Percentiles rank a stretch among this genome's conserved stretches.
Evolutionary conservation across 345 rosid species (phyloP).

Genomic region (Populus pruinosa): DNA sequence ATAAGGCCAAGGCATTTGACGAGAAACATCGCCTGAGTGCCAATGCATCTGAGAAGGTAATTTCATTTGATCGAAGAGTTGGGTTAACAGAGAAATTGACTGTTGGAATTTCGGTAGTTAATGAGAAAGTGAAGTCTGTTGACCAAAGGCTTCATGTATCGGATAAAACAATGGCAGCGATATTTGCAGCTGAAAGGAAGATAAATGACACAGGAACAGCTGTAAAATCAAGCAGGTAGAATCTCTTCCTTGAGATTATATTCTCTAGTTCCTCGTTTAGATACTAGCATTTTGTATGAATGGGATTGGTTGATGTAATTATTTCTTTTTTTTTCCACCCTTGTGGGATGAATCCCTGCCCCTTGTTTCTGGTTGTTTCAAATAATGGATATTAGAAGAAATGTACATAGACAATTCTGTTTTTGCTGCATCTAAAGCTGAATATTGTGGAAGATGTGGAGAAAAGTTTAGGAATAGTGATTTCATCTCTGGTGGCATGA

Average conservation of each 20-base stretch:
- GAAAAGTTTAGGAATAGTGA: background rate
- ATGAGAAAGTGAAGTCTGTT: conserved; percentile 90
- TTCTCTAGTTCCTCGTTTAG: conserved; percentile 6
- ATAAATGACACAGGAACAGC: conserved; percentile 91
- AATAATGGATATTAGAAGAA: background rate
- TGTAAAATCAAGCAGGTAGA: conserved; percentile 92
- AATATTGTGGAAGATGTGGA: background rate
- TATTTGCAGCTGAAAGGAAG: conserved; percentile 93
- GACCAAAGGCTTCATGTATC: conserved; percentile 93
- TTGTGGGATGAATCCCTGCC: background rate
- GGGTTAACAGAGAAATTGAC: conserved; percentile 80
- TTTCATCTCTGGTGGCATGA: background rate
- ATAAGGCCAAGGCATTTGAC: conserved; percentile 90
- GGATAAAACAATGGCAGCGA: conserved; percentile 95
- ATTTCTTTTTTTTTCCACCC: background rate
- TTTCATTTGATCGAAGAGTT: conserved; percentile 73
- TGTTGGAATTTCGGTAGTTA: conserved; percentile 79
- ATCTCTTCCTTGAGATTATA: background rate
- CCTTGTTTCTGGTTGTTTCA: conserved; percentile 2
- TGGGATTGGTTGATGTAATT: background rate
- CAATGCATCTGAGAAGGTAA: conserved; percentile 86
- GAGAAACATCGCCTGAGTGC: conserved; percentile 82
- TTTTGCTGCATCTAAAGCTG: background rate
- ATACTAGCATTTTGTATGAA: background rate
- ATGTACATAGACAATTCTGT: background rate